Percentiles rank a stretch among this genome's conserved stretches.
These are phyloP conservation scores for Thalassiosira allenii DNA, from an alignment of 352 stramenopile genomes.

Conservation along the genomic window DNA sequence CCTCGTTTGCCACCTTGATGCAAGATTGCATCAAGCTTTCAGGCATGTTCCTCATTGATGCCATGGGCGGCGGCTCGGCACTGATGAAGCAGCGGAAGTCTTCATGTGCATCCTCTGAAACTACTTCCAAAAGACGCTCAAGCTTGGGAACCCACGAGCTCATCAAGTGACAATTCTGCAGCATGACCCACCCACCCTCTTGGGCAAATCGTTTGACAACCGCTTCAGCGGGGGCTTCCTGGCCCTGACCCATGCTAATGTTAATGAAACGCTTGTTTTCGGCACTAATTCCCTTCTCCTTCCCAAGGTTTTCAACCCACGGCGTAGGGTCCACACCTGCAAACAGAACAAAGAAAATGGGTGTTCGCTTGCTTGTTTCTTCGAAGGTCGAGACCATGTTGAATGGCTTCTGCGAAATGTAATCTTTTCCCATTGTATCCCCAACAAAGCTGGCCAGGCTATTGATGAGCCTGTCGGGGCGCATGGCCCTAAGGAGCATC, in stretches of 20 bases:
- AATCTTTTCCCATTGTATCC: conserved; percentile 91
- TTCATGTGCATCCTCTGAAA: conserved; percentile 91
- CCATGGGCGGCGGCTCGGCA: conserved; percentile 88
- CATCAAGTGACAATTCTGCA: conserved; percentile 98
- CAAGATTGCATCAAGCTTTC: conserved; percentile 94
- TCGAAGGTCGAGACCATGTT: conserved; percentile 92
- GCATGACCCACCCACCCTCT: conserved; percentile 96
- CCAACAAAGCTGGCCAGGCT: conserved; percentile 94
- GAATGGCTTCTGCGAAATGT: conserved; percentile 95
- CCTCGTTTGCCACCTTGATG: conserved; percentile 97
- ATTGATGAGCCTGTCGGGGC: conserved; percentile 93
- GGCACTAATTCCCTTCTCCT: conserved; percentile 91
- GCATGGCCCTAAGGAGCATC: conserved; percentile 92
- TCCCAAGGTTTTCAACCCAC: conserved; percentile 92
- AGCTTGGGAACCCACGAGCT: conserved; percentile 93
- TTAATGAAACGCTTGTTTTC: conserved; percentile 95
- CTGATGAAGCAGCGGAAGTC: conserved; percentile 95
- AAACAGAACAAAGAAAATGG: conserved; percentile 96
- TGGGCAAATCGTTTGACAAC: conserved; percentile 92
- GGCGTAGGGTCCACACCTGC: conserved; percentile 94
- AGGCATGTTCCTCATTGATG: conserved; percentile 89
- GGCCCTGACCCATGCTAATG: conserved; percentile 96
- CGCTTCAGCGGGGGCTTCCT: conserved; percentile 94
- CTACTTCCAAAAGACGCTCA: conserved; percentile 97
- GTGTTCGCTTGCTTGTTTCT: conserved; percentile 93